Percentiles rank a stretch among this genome's conserved stretches.
These are phyloP conservation scores for Fusarium illudens DNA, from an alignment of 2,329 filamentous ascomycete genomes.

Conservation along the genomic window DNA sequence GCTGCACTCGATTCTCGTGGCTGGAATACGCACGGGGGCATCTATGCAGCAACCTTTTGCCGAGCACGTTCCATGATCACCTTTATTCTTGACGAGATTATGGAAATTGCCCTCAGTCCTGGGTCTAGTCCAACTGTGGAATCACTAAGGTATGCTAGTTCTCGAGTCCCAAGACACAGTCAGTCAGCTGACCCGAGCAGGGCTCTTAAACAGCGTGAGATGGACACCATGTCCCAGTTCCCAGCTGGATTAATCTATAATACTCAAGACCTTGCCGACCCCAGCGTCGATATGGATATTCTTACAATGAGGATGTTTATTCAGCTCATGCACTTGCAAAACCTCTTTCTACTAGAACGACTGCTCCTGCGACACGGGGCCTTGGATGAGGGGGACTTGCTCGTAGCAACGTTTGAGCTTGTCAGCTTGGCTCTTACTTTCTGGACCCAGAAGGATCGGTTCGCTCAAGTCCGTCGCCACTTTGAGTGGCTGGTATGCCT, in stretches of 20 bases:
- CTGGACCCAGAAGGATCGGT: constrained; percentile 25
- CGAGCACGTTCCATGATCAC: constrained; percentile 39
- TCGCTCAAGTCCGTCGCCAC: background rate
- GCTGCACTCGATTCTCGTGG: constrained; percentile 46
- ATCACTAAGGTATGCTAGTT: constrained; percentile 8
- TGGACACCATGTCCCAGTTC: background rate
- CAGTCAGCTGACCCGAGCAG: background rate
- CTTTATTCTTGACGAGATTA: constrained; percentile 40
- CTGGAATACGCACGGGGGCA: constrained; percentile 47
- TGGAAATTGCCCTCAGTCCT: constrained; percentile 41
- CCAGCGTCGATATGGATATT: background rate
- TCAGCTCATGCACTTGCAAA: constrained; percentile 9
- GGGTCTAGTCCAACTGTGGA: background rate
- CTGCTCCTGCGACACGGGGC: constrained; percentile 9
- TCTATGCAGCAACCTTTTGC: constrained; percentile 45
- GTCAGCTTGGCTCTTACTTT: constrained; percentile 7
- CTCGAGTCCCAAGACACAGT: too few species aligned
- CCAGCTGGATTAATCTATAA: constrained; percentile 2
- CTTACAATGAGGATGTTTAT: constrained; percentile 7
- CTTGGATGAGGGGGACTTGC: constrained; percentile 13
- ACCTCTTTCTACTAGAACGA: constrained; percentile 17
- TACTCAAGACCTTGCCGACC: background rate
- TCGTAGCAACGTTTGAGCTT: constrained; percentile 12
- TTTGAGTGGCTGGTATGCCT: constrained; percentile 23
- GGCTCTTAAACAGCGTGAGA: constrained; percentile 3